Conservation (phyloP, 23 red algal species). For the Gracilaria vermiculophylla region DNA sequence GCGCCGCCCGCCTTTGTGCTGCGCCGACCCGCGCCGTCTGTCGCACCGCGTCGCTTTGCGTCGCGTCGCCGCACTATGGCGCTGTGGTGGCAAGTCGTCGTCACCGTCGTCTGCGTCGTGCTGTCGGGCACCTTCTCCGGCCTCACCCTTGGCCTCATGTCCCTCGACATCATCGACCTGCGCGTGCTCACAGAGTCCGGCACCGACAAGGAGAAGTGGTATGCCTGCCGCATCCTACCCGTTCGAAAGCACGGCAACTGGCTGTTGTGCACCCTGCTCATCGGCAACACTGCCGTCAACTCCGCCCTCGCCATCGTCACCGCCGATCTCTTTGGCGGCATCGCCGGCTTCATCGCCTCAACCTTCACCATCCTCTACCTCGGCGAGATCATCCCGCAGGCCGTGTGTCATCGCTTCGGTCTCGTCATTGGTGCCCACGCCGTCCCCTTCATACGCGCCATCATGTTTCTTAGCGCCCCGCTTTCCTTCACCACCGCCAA, state of each 20-base stretch:
- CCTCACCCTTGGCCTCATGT: constrained; percentile 97
- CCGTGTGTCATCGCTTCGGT: constrained; percentile 95
- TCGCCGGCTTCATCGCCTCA: constrained; percentile 82
- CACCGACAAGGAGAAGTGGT: constrained; percentile 75
- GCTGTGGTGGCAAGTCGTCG: constrained; percentile 70
- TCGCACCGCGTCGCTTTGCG: not conserved
- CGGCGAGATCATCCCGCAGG: constrained; percentile 97
- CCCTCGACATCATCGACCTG: constrained; percentile 94
- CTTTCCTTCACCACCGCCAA: constrained; percentile 83
- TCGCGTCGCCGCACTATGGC: constrained; percentile 20
- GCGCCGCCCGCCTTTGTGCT: not conserved
- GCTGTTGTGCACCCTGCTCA: constrained; percentile 91
- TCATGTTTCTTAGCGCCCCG: constrained; percentile 83
- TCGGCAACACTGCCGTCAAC: constrained; percentile 98
- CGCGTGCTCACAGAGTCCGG: constrained; percentile 87
- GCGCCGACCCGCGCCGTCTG: too few relatives aligned
- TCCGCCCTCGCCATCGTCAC: constrained; percentile 86
- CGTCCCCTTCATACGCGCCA: constrained; percentile 78
- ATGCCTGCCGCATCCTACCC: constrained; percentile 75
- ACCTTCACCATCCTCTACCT: constrained; percentile 89
- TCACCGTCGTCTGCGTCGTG: constrained; percentile 73
- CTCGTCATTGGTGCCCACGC: constrained; percentile 80
- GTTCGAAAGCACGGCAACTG: constrained; percentile 94
- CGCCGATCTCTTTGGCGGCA: constrained; percentile 84
- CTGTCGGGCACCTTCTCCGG: constrained; percentile 94